phyloP scores from a whole-genome alignment of 2,329 filamentous ascomycete species.

The Claviceps paspali region DNA sequence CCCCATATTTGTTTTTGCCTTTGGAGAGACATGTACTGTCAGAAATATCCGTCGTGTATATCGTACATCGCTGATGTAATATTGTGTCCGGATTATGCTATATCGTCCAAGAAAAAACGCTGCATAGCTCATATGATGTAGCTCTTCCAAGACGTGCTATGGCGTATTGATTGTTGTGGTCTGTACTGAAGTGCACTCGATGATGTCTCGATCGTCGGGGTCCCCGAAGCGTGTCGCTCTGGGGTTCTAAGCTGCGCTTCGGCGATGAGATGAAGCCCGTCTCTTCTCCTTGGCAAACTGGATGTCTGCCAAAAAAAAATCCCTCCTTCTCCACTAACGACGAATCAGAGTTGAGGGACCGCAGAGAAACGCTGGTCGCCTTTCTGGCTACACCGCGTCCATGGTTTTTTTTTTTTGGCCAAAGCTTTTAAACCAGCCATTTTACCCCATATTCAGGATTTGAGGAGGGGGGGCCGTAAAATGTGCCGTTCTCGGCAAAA shows the following conservation, averaged over 20 bases:
- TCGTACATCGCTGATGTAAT: not conserved
- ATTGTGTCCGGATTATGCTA: not conserved
- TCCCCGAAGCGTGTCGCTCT: not conserved
- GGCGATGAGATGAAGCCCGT: not conserved
- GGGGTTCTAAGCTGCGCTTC: not conserved
- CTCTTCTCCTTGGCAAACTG: not conserved
- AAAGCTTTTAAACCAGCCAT: not conserved
- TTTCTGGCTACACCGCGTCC: not conserved
- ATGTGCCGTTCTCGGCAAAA: not conserved
- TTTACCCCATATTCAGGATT: not conserved
- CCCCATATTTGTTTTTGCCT: too few relatives aligned
- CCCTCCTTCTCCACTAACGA: not conserved
- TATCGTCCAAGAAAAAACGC: not conserved
- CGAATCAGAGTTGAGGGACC: not conserved
- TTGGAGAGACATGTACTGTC: not conserved
- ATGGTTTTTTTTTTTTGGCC: not conserved
- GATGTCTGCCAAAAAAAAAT: not conserved
- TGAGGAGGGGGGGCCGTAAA: not conserved
- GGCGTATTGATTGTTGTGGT: not conserved
- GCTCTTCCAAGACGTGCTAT: not conserved
- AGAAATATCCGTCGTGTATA: not conserved
- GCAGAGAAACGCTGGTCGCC: not conserved
- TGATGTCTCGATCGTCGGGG: not conserved
- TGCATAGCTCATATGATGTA: slow-evolving; percentile 1
- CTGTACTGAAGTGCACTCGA: not conserved